Percentiles rank a stretch among this genome's conserved stretches.
phyloP scores from a whole-genome alignment of 2,329 filamentous ascomycete species.

The Stachybotrys chlorohalonatus region DNA sequence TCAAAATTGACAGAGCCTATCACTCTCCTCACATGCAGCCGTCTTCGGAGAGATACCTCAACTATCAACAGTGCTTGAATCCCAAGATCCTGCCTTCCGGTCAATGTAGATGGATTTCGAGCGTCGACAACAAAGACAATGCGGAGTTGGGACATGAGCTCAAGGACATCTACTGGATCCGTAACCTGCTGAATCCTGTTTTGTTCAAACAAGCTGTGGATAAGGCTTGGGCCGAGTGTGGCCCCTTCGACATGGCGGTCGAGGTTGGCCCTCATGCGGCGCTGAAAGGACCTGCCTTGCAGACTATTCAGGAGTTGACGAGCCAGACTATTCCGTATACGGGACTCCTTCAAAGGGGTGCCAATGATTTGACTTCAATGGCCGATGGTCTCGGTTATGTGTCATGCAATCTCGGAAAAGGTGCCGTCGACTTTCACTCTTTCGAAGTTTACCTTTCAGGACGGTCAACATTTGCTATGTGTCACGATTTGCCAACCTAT shows the following conservation, averaged over 20 bases:
- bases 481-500: background rate
- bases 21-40: slow-evolving; percentile 1
- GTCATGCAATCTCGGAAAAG: background rate
- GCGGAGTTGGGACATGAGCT: background rate
- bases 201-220: background rate
- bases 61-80: background rate
- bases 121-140: background rate
- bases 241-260: background rate
- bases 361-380: background rate
- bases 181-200: background rate
- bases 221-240: background rate
- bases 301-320: background rate
- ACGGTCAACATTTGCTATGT: background rate
- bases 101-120: background rate
- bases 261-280: background rate
- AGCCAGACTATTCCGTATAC: background rate
- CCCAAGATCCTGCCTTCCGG: background rate
- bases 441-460: background rate
- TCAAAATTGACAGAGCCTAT: slow-evolving; percentile 21
- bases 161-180: background rate
- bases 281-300: background rate
- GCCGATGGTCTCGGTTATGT: background rate
- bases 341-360: background rate
- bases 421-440: background rate
- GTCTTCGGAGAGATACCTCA: background rate